Evolutionary conservation across 768 basidiomycete species (phyloP).

Genomic region (Mycena crocata): DNA sequence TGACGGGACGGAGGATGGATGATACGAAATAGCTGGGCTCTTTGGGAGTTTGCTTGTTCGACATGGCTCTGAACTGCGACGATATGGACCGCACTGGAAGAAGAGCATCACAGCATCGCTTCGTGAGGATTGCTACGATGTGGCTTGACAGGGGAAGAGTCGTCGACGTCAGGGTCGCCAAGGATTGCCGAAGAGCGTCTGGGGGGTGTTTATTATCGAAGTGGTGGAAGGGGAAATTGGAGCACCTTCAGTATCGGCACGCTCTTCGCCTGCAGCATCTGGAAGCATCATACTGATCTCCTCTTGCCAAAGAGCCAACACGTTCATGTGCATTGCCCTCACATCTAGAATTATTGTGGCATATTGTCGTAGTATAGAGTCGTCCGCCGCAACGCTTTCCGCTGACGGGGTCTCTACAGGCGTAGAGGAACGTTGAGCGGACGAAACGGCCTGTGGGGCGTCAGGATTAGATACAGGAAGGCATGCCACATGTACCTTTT

Average conservation of each 20-base stretch:
- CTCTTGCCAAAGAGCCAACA: conserved; percentile 73
- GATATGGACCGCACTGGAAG: conserved; percentile 89
- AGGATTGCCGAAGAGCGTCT: conserved; percentile 69
- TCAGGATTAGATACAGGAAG: background rate
- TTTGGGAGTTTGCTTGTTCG: conserved; percentile 74
- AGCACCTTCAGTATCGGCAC: conserved; percentile 63
- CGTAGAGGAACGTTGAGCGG: conserved; percentile 61
- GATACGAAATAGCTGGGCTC: conserved; percentile 91
- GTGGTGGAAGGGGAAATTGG: background rate
- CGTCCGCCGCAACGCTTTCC: conserved; percentile 72
- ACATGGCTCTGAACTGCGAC: conserved; percentile 89
- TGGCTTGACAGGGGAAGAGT: conserved; percentile 71
- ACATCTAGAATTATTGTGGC: conserved; percentile 79
- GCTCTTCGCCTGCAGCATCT: conserved; percentile 48
- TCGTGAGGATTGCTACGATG: conserved; percentile 76
- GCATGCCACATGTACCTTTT: conserved; percentile 38
- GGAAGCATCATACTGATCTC: conserved; percentile 74
- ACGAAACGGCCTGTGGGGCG: conserved; percentile 32
- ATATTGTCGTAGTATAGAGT: conserved; percentile 72
- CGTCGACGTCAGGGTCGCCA: conserved; percentile 62
- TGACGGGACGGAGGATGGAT: conserved; percentile 83
- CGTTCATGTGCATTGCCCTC: conserved; percentile 62
- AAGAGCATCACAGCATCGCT: conserved; percentile 88
- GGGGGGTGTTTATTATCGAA: conserved; percentile 16
- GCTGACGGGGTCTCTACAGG: conserved; percentile 65